These are phyloP conservation scores for Pezicula carpinea DNA, from an alignment of 2,329 filamentous ascomycete genomes.

Conservation along the genomic window DNA sequence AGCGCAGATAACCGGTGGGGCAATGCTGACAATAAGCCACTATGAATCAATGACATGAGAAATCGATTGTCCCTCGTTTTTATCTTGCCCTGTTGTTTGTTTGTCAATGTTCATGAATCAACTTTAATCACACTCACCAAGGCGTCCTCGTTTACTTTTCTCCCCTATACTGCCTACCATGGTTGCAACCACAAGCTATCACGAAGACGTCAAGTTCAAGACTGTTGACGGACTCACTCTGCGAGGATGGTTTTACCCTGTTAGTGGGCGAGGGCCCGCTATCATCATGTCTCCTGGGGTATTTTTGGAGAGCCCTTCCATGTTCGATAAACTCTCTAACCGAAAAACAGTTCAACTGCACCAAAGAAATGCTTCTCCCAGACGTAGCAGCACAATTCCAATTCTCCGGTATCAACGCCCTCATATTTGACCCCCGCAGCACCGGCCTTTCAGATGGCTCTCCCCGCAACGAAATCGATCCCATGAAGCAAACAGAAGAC, in stretches of 20 bases:
- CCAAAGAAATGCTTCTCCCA: constrained; percentile 12
- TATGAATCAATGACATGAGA: no score
- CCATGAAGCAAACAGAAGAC: constrained; percentile 28
- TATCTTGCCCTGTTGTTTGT: no score
- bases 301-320: constrained; percentile 2
- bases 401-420: constrained; percentile 27
- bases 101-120: no score
- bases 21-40: no score
- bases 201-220: constrained; percentile 33
- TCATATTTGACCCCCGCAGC: constrained; percentile 31
- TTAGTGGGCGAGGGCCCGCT: constrained; percentile 13
- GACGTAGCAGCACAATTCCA: constrained; percentile 14
- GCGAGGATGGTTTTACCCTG: constrained; percentile 33
- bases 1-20: no score
- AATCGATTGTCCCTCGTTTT: no score
- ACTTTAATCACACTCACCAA: no score
- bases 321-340: not conserved
- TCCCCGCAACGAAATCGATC: constrained; percentile 29
- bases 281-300: constrained; percentile 23
- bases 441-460: constrained; percentile 28
- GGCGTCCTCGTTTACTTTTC: no score
- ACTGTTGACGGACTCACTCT: constrained; percentile 36
- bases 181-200: no score
- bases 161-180: no score
- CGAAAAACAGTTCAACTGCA: constrained; percentile 12